Evolutionary conservation across 371 early-diverging fungal genomes (phyloP).

Genomic region (Mortierella polycephala): DNA sequence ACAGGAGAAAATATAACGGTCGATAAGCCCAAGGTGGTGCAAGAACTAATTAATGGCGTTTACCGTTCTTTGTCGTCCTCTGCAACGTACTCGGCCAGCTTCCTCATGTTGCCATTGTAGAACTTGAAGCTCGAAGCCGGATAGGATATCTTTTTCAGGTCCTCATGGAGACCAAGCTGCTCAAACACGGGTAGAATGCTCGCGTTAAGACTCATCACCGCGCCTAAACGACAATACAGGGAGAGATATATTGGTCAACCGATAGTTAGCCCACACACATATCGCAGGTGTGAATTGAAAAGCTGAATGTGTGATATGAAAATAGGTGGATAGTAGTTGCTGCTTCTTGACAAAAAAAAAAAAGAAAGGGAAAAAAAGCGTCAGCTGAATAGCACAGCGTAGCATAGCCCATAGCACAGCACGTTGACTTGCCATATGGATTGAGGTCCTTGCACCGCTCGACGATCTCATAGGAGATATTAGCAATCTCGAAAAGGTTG

Average conservation of each 20-base stretch:
- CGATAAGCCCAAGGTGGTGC: background rate
- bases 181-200: constrained; percentile 11
- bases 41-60: background rate
- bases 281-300: background rate
- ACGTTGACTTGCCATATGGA: background rate
- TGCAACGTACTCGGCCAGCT: background rate
- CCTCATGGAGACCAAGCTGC: constrained; percentile 11
- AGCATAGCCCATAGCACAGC: background rate
- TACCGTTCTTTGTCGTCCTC: background rate
- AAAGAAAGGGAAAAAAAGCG: background rate
- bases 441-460: constrained; percentile 5
- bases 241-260: too few relatives aligned
- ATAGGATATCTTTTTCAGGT: background rate
- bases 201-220: background rate
- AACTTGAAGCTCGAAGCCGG: background rate
- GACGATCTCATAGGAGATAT: constrained; percentile 7
- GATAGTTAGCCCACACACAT: too few relatives aligned
- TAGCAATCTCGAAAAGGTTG: constrained; percentile 6
- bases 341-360: background rate
- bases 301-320: background rate
- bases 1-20: background rate
- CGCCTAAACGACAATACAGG: background rate
- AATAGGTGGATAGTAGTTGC: background rate
- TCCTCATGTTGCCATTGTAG: background rate
- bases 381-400: too few relatives aligned